Conservation (phyloP, 2,329 filamentous ascomycete genomes). For the Pseudogymnoascus destructans region DNA sequence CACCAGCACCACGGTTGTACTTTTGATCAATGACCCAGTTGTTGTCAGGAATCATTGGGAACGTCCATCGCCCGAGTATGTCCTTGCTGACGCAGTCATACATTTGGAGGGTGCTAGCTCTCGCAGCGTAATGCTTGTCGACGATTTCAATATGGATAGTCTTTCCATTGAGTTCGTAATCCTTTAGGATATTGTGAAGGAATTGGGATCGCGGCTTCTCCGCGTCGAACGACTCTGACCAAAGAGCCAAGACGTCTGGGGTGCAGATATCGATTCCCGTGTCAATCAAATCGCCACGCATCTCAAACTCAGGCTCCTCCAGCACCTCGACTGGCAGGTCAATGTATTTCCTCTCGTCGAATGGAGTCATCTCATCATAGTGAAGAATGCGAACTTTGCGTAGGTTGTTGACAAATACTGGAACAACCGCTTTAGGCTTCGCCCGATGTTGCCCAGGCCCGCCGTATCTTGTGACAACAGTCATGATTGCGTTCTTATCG, state of each 20-base stretch:
- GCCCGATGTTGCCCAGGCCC: slow-evolving; percentile 59
- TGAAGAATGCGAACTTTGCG: slow-evolving; percentile 72
- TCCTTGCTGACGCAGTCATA: slow-evolving; percentile 85
- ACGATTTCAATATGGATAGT: slow-evolving; percentile 88
- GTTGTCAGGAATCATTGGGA: slow-evolving; percentile 78
- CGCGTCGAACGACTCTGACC: slow-evolving; percentile 97
- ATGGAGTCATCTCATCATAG: slow-evolving; percentile 78
- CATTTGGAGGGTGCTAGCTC: slow-evolving; percentile 72
- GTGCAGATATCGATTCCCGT: slow-evolving; percentile 96
- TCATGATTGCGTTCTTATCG: slow-evolving; percentile 96
- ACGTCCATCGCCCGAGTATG: slow-evolving; percentile 75
- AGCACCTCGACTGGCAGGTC: slow-evolving; percentile 71
- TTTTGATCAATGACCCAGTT: slow-evolving; percentile 69
- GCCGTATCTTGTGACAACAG: slow-evolving; percentile 73
- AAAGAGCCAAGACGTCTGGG: slow-evolving; percentile 83
- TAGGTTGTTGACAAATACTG: slow-evolving; percentile 77
- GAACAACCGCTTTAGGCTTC: slow-evolving; percentile 60
- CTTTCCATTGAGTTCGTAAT: slow-evolving; percentile 94
- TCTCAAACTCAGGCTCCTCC: slow-evolving; percentile 49
- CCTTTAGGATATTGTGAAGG: slow-evolving; percentile 82
- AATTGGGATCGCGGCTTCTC: slow-evolving; percentile 81
- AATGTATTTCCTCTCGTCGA: slow-evolving; percentile 50
- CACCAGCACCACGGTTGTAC: slow-evolving; percentile 57
- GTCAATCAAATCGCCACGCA: slow-evolving; percentile 83
- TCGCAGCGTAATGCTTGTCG: slow-evolving; percentile 69